Evolutionary conservation across 768 basidiomycete genomes (phyloP).

Genomic region (Ramaria rubella): DNA sequence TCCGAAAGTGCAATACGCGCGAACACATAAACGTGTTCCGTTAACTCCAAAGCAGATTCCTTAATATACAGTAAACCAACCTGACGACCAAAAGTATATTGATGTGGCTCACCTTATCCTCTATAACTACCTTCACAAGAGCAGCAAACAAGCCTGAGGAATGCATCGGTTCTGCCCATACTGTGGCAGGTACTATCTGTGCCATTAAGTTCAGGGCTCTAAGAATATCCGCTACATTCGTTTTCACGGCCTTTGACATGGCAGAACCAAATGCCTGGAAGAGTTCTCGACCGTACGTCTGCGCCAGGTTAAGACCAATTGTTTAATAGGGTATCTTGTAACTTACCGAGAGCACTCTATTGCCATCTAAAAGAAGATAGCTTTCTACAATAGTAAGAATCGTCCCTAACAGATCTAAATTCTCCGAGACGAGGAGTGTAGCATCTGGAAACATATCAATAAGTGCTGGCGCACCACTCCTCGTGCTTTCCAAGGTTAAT

Average conservation of each 20-base stretch:
- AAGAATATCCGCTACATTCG: slow-evolving; percentile 63
- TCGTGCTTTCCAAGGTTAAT: slow-evolving; percentile 38
- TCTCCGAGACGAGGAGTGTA: slow-evolving; percentile 51
- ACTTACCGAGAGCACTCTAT: slow-evolving; percentile 55
- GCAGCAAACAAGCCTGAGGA: slow-evolving; percentile 64
- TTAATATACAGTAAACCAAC: slow-evolving; percentile 36
- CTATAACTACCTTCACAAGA: slow-evolving; percentile 51
- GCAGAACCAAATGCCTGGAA: slow-evolving; percentile 51
- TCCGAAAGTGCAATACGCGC: slow-evolving; percentile 68
- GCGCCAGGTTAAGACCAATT: neutral
- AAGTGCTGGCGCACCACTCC: slow-evolving; percentile 42
- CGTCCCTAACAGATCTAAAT: slow-evolving; percentile 69
- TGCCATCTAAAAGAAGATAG: slow-evolving; percentile 69
- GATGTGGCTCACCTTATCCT: slow-evolving; percentile 50
- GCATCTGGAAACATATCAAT: slow-evolving; percentile 60
- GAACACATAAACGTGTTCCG: slow-evolving; percentile 67
- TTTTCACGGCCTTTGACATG: slow-evolving; percentile 40
- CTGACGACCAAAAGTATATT: slow-evolving; percentile 7
- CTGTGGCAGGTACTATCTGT: slow-evolving; percentile 52
- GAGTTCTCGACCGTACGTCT: slow-evolving; percentile 52
- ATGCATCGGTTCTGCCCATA: slow-evolving; percentile 74
- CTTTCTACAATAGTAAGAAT: slow-evolving; percentile 64
- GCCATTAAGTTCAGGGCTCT: slow-evolving; percentile 50
- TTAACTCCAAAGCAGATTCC: slow-evolving; percentile 29
- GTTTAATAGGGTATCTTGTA: neutral